Evolutionary conservation across 371 early-diverging fungal species (phyloP).

Genomic region (Circinella umbellata): DNA sequence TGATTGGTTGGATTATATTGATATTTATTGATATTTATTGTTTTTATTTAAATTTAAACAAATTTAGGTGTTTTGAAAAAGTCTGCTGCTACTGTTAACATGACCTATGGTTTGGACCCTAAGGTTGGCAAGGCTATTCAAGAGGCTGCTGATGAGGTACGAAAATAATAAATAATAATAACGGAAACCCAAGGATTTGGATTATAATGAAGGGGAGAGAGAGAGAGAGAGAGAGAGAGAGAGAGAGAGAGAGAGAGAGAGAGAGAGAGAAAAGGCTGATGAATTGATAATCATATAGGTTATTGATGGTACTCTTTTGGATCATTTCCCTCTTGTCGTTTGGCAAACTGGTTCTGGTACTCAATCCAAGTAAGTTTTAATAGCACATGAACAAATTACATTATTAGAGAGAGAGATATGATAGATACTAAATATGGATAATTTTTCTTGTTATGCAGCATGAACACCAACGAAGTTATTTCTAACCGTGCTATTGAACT

Average conservation of each 20-base stretch:
- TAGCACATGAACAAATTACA: too few species aligned
- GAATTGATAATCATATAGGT: constrained; percentile 51
- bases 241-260: too few species aligned
- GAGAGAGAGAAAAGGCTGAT: neutral
- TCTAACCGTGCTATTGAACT: constrained; percentile 97
- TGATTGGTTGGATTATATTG: too few species aligned
- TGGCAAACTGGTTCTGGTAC: constrained; percentile 99
- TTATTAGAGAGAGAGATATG: neutral
- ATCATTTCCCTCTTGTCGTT: constrained; percentile 95
- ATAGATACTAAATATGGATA: neutral
- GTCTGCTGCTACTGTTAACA: constrained; percentile 92
- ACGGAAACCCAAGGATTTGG: too few species aligned
- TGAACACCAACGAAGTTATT: constrained; percentile 70
- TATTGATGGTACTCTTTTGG: constrained; percentile 83
- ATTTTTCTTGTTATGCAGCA: constrained; percentile 9
- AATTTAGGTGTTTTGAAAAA: constrained; percentile 78
- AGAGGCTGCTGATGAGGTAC: constrained; percentile 81
- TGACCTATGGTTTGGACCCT: constrained; percentile 80
- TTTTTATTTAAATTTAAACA: too few species aligned
- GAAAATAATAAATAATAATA: neutral
- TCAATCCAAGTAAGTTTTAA: constrained; percentile 76
- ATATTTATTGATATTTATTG: too few species aligned
- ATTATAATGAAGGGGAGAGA: neutral
- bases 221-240: too few species aligned
- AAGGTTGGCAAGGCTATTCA: constrained; percentile 86